phyloP scores from a whole-genome alignment of 148 eudicot genomes.

The Vaccinium corymbosum region DNA sequence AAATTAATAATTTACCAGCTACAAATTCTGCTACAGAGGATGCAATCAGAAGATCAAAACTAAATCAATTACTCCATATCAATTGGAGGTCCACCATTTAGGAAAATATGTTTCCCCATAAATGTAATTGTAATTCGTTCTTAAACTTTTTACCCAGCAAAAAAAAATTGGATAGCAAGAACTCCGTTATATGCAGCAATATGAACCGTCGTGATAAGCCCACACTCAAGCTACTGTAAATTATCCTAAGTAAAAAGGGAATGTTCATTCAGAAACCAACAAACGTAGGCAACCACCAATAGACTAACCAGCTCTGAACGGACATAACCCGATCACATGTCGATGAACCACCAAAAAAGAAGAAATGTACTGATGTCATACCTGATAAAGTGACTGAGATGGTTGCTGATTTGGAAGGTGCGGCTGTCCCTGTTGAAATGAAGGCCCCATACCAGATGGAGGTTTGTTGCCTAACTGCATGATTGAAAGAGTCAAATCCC shows the following conservation, averaged over 20 bases:
- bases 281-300: neutral
- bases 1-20: neutral
- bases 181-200: neutral
- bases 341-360: neutral
- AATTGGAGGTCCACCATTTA: neutral
- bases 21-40: neutral
- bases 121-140: neutral
- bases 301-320: neutral
- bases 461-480: slow-evolving; percentile 56
- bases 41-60: slow-evolving; percentile 2
- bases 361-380: slow-evolving; percentile 9
- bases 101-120: neutral
- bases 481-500: neutral
- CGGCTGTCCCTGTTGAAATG: slow-evolving; percentile 72
- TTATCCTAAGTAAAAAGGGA: neutral
- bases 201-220: neutral
- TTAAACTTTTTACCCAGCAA: neutral
- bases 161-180: neutral
- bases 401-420: slow-evolving; percentile 57
- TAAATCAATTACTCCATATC: neutral
- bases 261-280: no score
- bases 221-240: neutral
- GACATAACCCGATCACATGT: neutral
- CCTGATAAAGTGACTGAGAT: slow-evolving; percentile 69
- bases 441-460: slow-evolving; percentile 51